phyloP scores from a whole-genome alignment of 2,329 filamentous ascomycete species.

The Sarocladium brachiariae region DNA sequence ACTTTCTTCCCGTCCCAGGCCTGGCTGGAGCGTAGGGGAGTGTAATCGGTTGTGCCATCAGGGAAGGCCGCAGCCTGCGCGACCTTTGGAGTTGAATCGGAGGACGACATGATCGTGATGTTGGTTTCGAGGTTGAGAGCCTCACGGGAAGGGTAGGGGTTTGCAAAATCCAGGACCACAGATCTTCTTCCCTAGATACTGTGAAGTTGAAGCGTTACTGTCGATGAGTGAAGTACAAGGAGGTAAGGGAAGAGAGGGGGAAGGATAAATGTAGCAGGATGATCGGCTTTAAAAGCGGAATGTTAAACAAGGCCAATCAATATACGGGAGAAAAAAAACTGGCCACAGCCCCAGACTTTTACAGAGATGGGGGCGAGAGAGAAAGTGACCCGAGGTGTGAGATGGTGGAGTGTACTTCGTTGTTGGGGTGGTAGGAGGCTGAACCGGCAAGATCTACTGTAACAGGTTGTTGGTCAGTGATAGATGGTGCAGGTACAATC shows the following conservation, averaged over 20 bases:
- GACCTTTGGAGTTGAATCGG: constrained; percentile 30
- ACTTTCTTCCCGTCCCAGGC: constrained; percentile 59
- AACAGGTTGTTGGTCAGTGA: not conserved
- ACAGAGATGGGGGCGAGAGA: not conserved
- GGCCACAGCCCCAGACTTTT: constrained; percentile 2
- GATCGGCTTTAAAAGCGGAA: constrained; percentile 3
- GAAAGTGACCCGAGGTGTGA: not conserved
- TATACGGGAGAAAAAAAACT: not conserved
- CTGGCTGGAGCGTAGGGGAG: constrained; percentile 35
- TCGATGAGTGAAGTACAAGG: not conserved
- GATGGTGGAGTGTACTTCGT: not conserved
- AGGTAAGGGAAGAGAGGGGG: not conserved
- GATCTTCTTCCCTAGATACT: constrained; percentile 7
- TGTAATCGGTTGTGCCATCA: constrained; percentile 50
- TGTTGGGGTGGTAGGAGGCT: constrained; percentile 8
- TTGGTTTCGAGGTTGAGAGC: not conserved
- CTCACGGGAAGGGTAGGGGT: not conserved
- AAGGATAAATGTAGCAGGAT: constrained; percentile 2
- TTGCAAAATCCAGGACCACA: not conserved
- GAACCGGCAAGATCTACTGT: not conserved
- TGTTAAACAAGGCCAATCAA: not conserved
- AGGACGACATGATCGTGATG: constrained; percentile 28
- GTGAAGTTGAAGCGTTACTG: not conserved
- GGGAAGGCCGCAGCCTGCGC: constrained; percentile 34
- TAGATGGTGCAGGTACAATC: not conserved